Base-by-base conservation (phyloP, 208 protist species). In the Crithidia expoeki region DNA sequence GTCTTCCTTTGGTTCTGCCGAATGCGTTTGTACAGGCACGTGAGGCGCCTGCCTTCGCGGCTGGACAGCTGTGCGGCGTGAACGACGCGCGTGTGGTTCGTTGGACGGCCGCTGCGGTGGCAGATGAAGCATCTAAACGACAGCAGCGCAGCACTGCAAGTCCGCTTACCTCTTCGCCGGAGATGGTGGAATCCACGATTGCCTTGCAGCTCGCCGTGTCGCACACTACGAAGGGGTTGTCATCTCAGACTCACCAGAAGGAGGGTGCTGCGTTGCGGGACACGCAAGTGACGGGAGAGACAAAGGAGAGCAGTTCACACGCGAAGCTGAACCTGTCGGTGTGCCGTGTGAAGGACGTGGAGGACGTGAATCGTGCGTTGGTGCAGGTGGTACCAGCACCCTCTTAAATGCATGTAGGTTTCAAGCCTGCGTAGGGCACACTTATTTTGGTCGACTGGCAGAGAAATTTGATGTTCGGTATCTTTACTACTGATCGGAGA, bases 41-140 rank as follows among this genome's bases (percentile, higher is more conserved):
- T 16, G 80, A 70, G 14, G 80, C 91, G 2, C 80, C 83, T 3
- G 81, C 86, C 27, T 90, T 93, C 55, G 85, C 85, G 14, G 40
- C 84, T 4, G 85, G 86, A 16, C 84, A 94, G 63, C 86, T 76
- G 19, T 28, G 34, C 19, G 38, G 62, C 17, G 40, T 76, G 12
- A 34, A 70, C 19, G 71, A 76, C 36, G 62, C 62, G 3, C 61
- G 71, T 25, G 36, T 76, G 14, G 17, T 33, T n/a, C 61, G 71
- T 4, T 76, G 71, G 71, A 53, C 27, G n/a, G 60, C 46, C 16
- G 61, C 60, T 1, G 62, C 60, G 2, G 25, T 44, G 30, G 62
- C 56, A 14, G 27, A 30, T 2, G 55, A 56, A 5, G 59, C 36
- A 42, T 28, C 3, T 21, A 9, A 30, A 32, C 36, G 28, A 27